Percentiles rank a stretch among this genome's conserved stretches.
These are phyloP conservation scores for Pyrenochaeta sp. DNA, from an alignment of 2,329 filamentous ascomycete genomes.

Conservation along the genomic window DNA sequence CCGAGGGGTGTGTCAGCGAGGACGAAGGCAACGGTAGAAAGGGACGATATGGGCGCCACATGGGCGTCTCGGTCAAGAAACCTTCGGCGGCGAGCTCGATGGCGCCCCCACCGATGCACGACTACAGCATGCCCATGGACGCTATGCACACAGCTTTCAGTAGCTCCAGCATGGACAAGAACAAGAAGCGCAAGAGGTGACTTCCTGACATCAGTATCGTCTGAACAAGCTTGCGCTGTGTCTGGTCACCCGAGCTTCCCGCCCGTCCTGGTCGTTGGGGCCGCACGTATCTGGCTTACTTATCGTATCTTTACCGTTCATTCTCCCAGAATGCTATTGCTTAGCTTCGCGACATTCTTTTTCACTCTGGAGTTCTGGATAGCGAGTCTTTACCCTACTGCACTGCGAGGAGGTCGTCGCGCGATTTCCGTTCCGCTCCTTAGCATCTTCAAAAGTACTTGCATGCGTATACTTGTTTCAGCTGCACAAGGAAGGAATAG, in stretches of 20 bases:
- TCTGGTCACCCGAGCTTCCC: not conserved
- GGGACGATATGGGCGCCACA: conserved; percentile 81
- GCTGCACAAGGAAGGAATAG: conserved; percentile 5
- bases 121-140: conserved; percentile 38
- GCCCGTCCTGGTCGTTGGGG: not conserved
- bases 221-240: not conserved
- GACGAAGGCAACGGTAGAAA: conserved; percentile 98
- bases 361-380: conserved; percentile 23
- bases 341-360: conserved; percentile 4
- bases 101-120: conserved; percentile 45
- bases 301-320: conserved; percentile 14
- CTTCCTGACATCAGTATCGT: not conserved
- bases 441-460: conserved; percentile 17
- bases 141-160: conserved; percentile 21
- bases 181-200: conserved; percentile 74
- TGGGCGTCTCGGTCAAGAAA: conserved; percentile 73
- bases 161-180: conserved; percentile 60
- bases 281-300: conserved; percentile 10
- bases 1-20: conserved; percentile 95
- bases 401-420: conserved; percentile 8
- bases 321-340: conserved; percentile 12
- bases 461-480: conserved; percentile 6
- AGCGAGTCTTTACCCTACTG: conserved; percentile 9
- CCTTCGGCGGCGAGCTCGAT: conserved; percentile 38
- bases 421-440: conserved; percentile 17